Evolutionary conservation across 805 yeast species (phyloP).

Genomic region (Kodamaea restingae): DNA sequence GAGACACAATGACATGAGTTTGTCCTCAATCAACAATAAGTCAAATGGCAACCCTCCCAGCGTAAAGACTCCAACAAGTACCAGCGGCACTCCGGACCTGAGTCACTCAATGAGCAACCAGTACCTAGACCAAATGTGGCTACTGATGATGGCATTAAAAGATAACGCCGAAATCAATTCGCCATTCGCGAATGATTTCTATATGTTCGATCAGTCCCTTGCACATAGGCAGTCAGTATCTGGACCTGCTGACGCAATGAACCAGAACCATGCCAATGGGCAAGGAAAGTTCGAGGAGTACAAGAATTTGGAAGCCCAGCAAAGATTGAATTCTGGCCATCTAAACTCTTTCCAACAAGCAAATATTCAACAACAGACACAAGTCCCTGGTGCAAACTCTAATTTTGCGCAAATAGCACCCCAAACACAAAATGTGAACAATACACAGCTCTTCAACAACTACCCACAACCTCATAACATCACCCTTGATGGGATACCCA

Average conservation of each 20-base stretch:
- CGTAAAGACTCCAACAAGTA: constrained; percentile 2
- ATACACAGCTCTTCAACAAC: not conserved
- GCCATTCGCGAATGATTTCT: constrained; percentile 3
- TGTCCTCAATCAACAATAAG: constrained; percentile 1
- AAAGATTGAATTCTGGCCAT: not conserved
- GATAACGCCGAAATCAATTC: constrained; percentile 1
- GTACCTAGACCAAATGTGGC: constrained; percentile 13
- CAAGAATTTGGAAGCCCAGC: not conserved
- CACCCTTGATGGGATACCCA: not conserved
- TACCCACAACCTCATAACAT: not conserved
- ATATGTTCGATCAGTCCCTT: constrained; percentile 3
- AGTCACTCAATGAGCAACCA: constrained; percentile 7
- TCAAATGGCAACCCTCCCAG: not conserved
- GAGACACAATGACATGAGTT: constrained; percentile 3
- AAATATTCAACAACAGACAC: not conserved
- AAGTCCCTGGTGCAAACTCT: too few relatives aligned
- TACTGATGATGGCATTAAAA: constrained; percentile 12
- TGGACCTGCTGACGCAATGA: not conserved
- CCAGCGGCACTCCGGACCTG: constrained; percentile 7
- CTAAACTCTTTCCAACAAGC: not conserved
- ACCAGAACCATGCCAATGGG: not conserved
- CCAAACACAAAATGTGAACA: not conserved
- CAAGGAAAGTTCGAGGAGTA: not conserved
- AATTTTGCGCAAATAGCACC: not conserved
- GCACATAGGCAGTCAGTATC: not conserved